Evolutionary conservation across 1,284 basidiomycete genomes (phyloP).

Genomic region (Leccinum angustisporum): DNA sequence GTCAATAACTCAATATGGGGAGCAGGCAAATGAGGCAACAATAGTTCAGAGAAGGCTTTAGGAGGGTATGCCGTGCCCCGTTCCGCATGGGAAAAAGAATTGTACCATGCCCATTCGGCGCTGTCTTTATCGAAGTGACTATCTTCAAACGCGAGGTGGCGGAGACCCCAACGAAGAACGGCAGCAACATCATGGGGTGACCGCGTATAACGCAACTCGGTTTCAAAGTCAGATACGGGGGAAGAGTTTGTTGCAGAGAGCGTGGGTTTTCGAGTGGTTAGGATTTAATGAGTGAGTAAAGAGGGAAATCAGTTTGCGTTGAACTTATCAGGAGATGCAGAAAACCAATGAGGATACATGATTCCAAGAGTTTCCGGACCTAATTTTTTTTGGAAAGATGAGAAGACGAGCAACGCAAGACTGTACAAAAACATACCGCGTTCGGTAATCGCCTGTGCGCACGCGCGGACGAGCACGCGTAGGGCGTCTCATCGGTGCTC

Average conservation of each 20-base stretch:
- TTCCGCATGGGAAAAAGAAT: slow-evolving; percentile 57
- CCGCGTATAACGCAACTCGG: slow-evolving; percentile 37
- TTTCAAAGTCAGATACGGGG: slow-evolving; percentile 52
- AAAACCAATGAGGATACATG: slow-evolving; percentile 81
- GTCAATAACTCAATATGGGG: slow-evolving; percentile 58
- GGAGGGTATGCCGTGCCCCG: slow-evolving; percentile 54
- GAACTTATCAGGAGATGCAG: slow-evolving; percentile 60
- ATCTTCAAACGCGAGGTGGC: slow-evolving; percentile 46
- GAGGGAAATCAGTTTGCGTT: slow-evolving; percentile 67
- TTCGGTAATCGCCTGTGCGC: slow-evolving; percentile 59
- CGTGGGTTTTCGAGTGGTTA: slow-evolving; percentile 42
- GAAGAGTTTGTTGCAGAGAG: slow-evolving; percentile 49
- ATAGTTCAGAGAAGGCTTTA: slow-evolving; percentile 56
- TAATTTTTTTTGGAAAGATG: slow-evolving; percentile 28
- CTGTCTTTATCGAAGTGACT: slow-evolving; percentile 49
- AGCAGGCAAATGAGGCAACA: slow-evolving; percentile 56
- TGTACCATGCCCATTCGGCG: slow-evolving; percentile 62
- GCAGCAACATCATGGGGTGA: too few relatives aligned
- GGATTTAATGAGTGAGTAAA: slow-evolving; percentile 64
- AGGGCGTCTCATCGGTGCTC: too few relatives aligned
- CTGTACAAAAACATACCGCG: slow-evolving; percentile 44
- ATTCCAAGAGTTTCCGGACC: slow-evolving; percentile 74
- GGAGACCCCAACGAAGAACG: too few relatives aligned
- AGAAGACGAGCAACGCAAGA: slow-evolving; percentile 1
- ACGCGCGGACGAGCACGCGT: slow-evolving; percentile 52